These are phyloP conservation scores for Beauveria sp. DNA, from an alignment of 2,329 filamentous ascomycete species.

Conservation along the genomic window DNA sequence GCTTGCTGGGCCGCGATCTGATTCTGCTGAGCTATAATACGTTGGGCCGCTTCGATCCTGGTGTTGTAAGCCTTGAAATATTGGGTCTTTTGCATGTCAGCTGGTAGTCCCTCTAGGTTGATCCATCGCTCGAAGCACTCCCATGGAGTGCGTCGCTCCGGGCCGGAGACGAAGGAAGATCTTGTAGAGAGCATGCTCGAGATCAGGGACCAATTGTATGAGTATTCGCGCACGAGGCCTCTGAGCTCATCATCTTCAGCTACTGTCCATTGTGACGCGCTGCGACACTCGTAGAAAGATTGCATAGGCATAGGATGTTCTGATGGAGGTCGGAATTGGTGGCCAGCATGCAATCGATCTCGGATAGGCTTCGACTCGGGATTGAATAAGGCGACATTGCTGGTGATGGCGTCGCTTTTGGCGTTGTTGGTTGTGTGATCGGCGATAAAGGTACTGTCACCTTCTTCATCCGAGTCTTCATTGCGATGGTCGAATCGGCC, in stretches of 20 bases:
- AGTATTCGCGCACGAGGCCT: constrained; percentile 78
- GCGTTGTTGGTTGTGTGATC: constrained; percentile 39
- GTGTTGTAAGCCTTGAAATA: constrained; percentile 75
- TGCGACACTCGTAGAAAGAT: constrained; percentile 81
- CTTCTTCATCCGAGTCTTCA: constrained; percentile 59
- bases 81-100: constrained; percentile 89
- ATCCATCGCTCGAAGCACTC: constrained; percentile 99
- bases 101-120: constrained; percentile 78
- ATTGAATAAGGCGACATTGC: constrained; percentile 78
- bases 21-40: constrained; percentile 45
- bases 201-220: constrained; percentile 97
- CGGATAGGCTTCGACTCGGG: constrained; percentile 83
- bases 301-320: constrained; percentile 87
- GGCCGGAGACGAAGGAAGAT: constrained; percentile 73
- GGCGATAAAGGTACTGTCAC: constrained; percentile 47
- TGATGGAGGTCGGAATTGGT: constrained; percentile 87
- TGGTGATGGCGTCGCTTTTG: constrained; percentile 59
- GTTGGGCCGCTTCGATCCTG: constrained; percentile 53
- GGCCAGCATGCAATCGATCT: constrained; percentile 81
- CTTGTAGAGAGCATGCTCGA: constrained; percentile 68
- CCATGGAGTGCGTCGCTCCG: constrained; percentile 90
- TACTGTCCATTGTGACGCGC: constrained; percentile 84
- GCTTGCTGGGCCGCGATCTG: constrained; percentile 45
- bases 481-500: constrained; percentile 77
- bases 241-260: constrained; percentile 87